Base-by-base conservation (phyloP, 257 asterid genomes). In the Salvia rosmarinus region DNA sequence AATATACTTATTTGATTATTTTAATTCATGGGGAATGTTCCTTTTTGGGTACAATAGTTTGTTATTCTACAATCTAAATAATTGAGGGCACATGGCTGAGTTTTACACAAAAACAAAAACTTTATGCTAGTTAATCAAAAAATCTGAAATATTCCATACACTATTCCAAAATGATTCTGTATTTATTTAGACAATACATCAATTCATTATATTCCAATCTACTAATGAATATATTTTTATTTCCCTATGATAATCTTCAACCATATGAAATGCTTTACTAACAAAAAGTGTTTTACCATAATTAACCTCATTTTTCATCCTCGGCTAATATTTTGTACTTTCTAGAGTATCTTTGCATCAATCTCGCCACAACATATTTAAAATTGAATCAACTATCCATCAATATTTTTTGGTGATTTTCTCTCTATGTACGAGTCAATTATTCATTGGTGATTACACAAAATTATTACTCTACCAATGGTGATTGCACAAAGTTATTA, bases 71-170 rank as follows among this genome's bases (percentile, higher is more conserved):
- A n/a, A n/a, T n/a, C n/a, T n/a, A n/a, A n/a, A 52, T 76, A 37
- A 69, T 43, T 68, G 67, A 54, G 50, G 4, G 61, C 65, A 68
- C 80, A 62, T 69, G 67, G 65, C 13, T 76, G 16, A 75, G 74
- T 16, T 49, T 32, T 35, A 43, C 56, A 72, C 4, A 12, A 17
- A 34, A 62, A 16, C 64, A 72, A 73, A 63, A 35, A 50, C 34
- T 9, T 11, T n/a, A 35, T 51, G 23, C 39, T n/a, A n/a, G n/a
- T 2, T 37, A 67, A 51, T 67, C 50, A 67, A 67, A 21, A 49
- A 67, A 10, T 34, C 72, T 50, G 62, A 17, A 32, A 67, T 5
- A 11, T 5, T 51, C 35, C 51, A 28, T 49, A n/a, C 9, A 49
- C 1, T 28, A 65, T 49, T 30, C 47, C 61, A 32, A 67, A 4